phyloP scores from a whole-genome alignment of 345 rosid genomes.

The Erucastrum elatum region DNA sequence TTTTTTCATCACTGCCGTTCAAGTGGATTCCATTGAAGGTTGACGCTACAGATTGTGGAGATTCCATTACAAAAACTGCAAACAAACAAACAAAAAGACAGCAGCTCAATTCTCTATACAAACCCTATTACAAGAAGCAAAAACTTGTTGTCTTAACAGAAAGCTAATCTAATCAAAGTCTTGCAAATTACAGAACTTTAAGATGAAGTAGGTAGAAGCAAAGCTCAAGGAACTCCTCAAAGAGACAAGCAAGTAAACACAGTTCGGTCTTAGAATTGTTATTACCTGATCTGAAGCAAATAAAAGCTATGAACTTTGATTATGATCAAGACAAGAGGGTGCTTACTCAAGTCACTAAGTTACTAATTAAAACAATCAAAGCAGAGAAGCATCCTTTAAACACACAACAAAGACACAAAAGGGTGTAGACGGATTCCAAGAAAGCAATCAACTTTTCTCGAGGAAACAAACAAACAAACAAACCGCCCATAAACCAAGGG shows the following conservation, averaged over 20 bases:
- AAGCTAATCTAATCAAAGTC: background rate
- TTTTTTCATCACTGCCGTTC: slow-evolving; percentile 43
- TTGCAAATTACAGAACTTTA: background rate
- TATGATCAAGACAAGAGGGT: slow-evolving; percentile 10
- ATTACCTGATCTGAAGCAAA: slow-evolving; percentile 32
- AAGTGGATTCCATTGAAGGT: slow-evolving; percentile 51
- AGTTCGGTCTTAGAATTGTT: background rate
- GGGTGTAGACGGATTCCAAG: slow-evolving; percentile 26
- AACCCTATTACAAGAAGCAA: slow-evolving; percentile 5
- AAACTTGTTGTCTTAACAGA: no score
- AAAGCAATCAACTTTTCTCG: slow-evolving; percentile 39
- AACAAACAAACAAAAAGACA: background rate
- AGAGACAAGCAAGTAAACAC: background rate
- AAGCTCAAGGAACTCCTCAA: slow-evolving; percentile 14
- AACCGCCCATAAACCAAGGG: slow-evolving; percentile 33
- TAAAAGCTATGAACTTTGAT: slow-evolving; percentile 4
- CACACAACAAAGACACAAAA: slow-evolving; percentile 11
- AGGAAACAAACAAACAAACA: slow-evolving; percentile 31
- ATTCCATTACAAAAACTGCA: slow-evolving; percentile 64
- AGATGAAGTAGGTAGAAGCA: background rate
- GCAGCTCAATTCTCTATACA: background rate
- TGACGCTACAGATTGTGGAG: slow-evolving; percentile 90
- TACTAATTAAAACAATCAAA: slow-evolving; percentile 9
- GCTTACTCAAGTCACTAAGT: slow-evolving; percentile 10
- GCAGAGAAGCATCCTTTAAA: slow-evolving; percentile 4